These are phyloP conservation scores for Penicillium chermesinum DNA, from an alignment of 495 filamentous ascomycete species.

Conservation along the genomic window DNA sequence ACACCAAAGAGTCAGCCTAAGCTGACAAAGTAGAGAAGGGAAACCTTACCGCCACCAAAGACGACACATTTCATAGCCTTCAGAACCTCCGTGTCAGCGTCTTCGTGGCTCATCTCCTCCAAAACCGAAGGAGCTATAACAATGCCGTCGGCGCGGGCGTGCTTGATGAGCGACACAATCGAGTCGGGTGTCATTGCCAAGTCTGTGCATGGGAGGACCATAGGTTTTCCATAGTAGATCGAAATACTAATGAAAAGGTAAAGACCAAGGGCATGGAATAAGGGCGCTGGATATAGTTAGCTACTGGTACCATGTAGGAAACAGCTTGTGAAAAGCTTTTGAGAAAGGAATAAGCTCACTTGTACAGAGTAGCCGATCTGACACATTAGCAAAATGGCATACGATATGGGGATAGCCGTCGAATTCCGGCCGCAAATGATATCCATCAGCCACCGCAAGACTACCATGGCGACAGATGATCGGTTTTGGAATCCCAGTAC, in stretches of 20 bases:
- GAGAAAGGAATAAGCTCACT: conserved; percentile 14
- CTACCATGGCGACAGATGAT: conserved; percentile 27
- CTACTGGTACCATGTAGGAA: no score
- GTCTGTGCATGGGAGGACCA: conserved; percentile 1
- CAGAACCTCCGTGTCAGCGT: conserved; percentile 9
- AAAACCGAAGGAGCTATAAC: conserved; percentile 15
- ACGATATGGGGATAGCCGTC: conserved; percentile 8
- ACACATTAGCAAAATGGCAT: conserved; percentile 10
- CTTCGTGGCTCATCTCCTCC: conserved; percentile 15
- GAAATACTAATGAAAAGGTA: conserved; percentile 4
- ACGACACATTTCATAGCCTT: conserved; percentile 15
- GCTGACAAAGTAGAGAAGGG: neutral
- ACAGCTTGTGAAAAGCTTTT: no score
- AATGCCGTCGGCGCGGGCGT: conserved; percentile 1
- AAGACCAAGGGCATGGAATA: conserved; percentile 6
- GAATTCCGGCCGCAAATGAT: conserved; percentile 11
- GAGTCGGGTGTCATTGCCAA: conserved; percentile 2
- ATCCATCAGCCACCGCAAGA: conserved; percentile 13
- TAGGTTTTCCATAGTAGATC: conserved; percentile 2
- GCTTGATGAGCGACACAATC: conserved; percentile 4
- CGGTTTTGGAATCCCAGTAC: conserved; percentile 42
- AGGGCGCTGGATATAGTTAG: neutral
- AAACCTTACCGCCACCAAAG: conserved; percentile 19
- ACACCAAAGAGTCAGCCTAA: neutral
- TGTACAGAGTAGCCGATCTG: conserved; percentile 10